A percentile compares a stretch with the other conserved stretches of the same genome.
Conservation (phyloP, 73 alveolate genomes). For the Uronychia setigera region DNA sequence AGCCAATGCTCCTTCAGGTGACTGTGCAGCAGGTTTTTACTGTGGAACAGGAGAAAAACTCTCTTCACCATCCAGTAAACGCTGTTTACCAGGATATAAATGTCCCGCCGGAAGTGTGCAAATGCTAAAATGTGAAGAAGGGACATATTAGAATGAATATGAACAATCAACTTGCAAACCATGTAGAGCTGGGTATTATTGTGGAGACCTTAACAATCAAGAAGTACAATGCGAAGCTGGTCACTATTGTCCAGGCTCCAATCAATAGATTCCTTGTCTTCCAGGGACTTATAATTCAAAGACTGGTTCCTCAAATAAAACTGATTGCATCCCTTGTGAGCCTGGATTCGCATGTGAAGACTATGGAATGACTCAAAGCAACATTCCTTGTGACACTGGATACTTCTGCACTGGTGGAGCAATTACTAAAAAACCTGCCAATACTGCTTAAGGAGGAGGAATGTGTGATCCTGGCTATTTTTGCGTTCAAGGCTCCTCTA, state of each 20-base stretch:
- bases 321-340: constrained; percentile 42
- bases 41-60: constrained; percentile 51
- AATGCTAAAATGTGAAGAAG: constrained; percentile 55
- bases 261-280: constrained; percentile 31
- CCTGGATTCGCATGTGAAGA: constrained; percentile 20
- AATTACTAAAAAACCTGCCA: constrained; percentile 28
- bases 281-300: constrained; percentile 43
- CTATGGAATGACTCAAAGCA: constrained; percentile 10
- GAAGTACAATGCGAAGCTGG: constrained; percentile 58
- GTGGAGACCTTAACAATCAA: constrained; percentile 60
- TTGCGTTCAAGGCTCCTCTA: constrained; percentile 73
- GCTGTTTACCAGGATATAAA: constrained; percentile 50
- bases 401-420: constrained; percentile 44
- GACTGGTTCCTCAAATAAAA: constrained; percentile 1
- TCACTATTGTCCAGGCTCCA: constrained; percentile 66
- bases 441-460: constrained; percentile 45
- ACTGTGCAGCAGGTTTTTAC: constrained; percentile 64
- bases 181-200: constrained; percentile 72
- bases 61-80: constrained; percentile 43
- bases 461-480: constrained; percentile 59
- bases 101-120: constrained; percentile 61
- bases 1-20: constrained; percentile 30
- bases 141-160: constrained; percentile 39
- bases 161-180: constrained; percentile 36
- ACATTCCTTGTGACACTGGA: constrained; percentile 40